These are phyloP conservation scores for Paragyromitra xinjiangensis DNA, from an alignment of 495 filamentous ascomycete species.

Conservation along the genomic window DNA sequence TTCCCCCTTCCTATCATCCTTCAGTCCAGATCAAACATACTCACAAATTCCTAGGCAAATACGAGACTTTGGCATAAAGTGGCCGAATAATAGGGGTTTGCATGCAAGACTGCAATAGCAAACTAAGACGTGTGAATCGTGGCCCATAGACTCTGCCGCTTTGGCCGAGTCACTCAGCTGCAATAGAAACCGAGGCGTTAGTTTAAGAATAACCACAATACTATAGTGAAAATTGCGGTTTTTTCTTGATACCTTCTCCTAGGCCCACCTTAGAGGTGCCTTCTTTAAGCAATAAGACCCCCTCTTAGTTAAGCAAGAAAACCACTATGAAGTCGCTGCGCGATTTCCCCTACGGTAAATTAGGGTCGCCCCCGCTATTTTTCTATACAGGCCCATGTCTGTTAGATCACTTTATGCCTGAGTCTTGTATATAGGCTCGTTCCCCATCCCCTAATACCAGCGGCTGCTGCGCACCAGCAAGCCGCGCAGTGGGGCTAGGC, in stretches of 20 bases:
- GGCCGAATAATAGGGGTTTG: not conserved
- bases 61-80: not conserved
- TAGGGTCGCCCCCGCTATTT: not conserved
- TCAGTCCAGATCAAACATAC: constrained; percentile 13
- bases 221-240: not conserved
- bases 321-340: not conserved
- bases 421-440: not conserved
- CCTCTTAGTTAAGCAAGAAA: not conserved
- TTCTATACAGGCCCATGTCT: not conserved
- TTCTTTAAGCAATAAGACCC: not conserved
- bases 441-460: not conserved
- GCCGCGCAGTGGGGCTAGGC: too few species aligned
- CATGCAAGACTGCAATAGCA: not conserved
- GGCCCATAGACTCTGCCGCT: not conserved
- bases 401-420: not conserved
- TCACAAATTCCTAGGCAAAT: not conserved
- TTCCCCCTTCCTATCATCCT: not conserved
- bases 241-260: not conserved
- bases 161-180: too few species aligned
- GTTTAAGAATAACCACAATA: too few species aligned
- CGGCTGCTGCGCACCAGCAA: too few species aligned
- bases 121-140: not conserved
- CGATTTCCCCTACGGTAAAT: not conserved
- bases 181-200: too few species aligned
- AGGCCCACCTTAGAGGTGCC: not conserved